Base-by-base conservation (phyloP, 345 rosid genomes). In the Gossypium stocksii region DNA sequence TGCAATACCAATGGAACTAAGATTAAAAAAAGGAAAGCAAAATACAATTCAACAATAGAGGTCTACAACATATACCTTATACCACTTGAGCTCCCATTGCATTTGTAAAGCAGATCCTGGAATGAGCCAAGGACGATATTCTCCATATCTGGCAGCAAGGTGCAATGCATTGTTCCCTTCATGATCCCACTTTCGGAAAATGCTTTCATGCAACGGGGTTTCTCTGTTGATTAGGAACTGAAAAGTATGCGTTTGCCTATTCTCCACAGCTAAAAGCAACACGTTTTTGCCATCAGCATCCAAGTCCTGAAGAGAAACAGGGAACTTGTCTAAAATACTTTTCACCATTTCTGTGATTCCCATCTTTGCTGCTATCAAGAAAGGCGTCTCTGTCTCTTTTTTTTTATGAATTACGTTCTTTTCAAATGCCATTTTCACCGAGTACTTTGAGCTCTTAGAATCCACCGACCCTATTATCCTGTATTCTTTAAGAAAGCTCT, bases 31-130 rank as follows among this genome's bases (percentile, higher is more conserved):
- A 7, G 8, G 19, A 54, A 54, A 54, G 11, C 10, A 22, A 17
- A 10, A 54, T 9, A 54, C 59, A 46, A 46, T 46, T 46, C 13
- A 46, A 46, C 1, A 46, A 46, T 46, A 11, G 81, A 70, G 20
- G 22, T 2, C 58, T 53, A 57, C 14, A 22, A 0, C 61, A 34
- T 4, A 62, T 82, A 87, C 89, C 87, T 87, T 65, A 19, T 67
- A 87, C 91, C 91, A 87, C 78, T 81, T 87, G 60, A 84, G 60
- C 71, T 85, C 91, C 91, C 89, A 87, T 59, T 84, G 88, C 89
- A 87, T 84, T 22, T 87, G 89, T 16, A 86, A 71, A 8, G 89
- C 89, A n/a, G 85, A 78, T 4, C 86, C 86, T 0, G 87, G 85
- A 66, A 84, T 86, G 14, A 77, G 84, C 87, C 89, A 82, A 23